Base-by-base conservation (phyloP, 192 early-diverging fungal species). In the Anaeromyces robustus region DNA sequence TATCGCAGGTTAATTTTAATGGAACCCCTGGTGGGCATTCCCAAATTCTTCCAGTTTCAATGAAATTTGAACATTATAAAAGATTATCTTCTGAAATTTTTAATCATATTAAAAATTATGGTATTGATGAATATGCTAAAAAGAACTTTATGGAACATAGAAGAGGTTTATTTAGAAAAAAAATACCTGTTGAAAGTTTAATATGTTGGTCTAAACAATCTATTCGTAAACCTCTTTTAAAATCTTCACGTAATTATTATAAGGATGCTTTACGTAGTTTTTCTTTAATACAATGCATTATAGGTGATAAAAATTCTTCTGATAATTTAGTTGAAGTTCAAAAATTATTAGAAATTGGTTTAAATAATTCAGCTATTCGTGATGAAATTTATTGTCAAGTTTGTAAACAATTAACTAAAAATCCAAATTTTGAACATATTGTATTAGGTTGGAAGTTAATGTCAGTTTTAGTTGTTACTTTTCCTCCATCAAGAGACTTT, bases 351-450 rank as follows among this genome's bases (percentile, higher is more conserved):
- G 92, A 93, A 82, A 87, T 86, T 29, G 96, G 95, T 19, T 91
- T 97, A 29, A 83, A 86, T n/a, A 83, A 87, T 43, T 92, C 89
- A 29, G 88, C 89, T 37, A 84, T 98, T 83, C 89, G 96, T 32
- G 97, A 98, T 83, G 97, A 98, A 84, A 94, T 96, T 77, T 96
- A 94, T 82, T 95, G 95, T 77, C 97, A 98, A 88, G 83, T 97
- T 29, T 95, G 94, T 87, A 96, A 52, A 6, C 43, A 52, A 52
- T 52, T 52, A 52, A 52, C 18, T 52, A 52, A 52, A 22, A 52
- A 52, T 13, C 43, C 43, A 52, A 52, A 52, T 22, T 52, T 52
- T 52, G 19, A 19, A 22, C 43, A 52, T 22, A 52, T 52, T 52
- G 43, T 52, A 6, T 52, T 52, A 79, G 97, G 96, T 28, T 98